These are phyloP conservation scores for Exutisphaerella laricina DNA, from an alignment of 2,329 filamentous ascomycete species.

Conservation along the genomic window DNA sequence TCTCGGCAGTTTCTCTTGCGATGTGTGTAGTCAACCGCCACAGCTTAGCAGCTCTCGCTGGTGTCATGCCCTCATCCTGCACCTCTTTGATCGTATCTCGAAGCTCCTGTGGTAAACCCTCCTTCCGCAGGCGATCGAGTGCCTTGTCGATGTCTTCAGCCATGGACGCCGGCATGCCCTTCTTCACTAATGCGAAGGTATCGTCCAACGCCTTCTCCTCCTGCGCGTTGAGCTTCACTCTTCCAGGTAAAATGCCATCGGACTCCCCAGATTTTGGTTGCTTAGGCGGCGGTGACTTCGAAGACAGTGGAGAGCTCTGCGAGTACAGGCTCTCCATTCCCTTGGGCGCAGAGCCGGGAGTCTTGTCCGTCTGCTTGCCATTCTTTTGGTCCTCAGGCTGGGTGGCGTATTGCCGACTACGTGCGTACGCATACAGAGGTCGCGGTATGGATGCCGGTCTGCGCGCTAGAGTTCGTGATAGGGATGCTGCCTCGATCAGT, in stretches of 20 bases:
- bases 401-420: conserved; percentile 41
- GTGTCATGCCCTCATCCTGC: conserved; percentile 48
- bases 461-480: conserved; percentile 32
- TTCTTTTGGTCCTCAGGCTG: conserved; percentile 41
- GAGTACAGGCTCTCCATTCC: conserved; percentile 45
- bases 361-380: conserved; percentile 25
- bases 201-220: conserved; percentile 56
- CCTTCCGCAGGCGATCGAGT: conserved; percentile 57
- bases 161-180: conserved; percentile 58
- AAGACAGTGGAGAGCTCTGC: conserved; percentile 38
- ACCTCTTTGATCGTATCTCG: conserved; percentile 56
- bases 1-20: conserved; percentile 47
- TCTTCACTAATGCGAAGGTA: conserved; percentile 52
- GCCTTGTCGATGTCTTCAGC: conserved; percentile 54
- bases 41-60: conserved; percentile 59
- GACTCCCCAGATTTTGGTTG: conserved; percentile 36
- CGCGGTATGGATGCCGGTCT: conserved; percentile 38
- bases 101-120: conserved; percentile 66
- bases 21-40: conserved; percentile 53
- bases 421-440: conserved; percentile 41
- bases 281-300: conserved; percentile 26
- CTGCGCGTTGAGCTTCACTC: conserved; percentile 47
- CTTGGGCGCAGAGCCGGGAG: conserved; percentile 34
- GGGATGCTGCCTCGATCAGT: conserved; percentile 29
- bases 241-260: conserved; percentile 32